Conservation (phyloP, 495 filamentous ascomycete species). For the Aspergillus wentii region DNA sequence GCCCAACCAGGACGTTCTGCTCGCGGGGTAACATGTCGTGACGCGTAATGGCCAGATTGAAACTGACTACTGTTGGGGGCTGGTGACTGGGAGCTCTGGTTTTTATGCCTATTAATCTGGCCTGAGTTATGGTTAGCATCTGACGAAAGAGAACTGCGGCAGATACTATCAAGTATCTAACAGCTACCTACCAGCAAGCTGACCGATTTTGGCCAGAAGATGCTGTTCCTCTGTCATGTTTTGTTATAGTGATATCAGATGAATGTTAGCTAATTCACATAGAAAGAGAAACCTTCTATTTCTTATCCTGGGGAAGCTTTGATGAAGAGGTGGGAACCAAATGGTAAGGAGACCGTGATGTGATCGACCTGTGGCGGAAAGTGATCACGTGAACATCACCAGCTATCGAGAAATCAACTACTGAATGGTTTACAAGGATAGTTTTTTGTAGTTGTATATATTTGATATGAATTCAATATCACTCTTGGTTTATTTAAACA, state of each 20-base stretch:
- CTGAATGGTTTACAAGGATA: too few relatives aligned
- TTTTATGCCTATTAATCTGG: conserved; percentile 81
- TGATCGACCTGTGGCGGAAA: conserved; percentile 3
- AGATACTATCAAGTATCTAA: conserved; percentile 6
- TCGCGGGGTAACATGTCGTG: conserved; percentile 38
- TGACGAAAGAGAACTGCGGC: too few relatives aligned
- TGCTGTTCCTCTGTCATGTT: conserved; percentile 71
- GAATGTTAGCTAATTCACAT: too few relatives aligned
- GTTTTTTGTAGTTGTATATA: background rate
- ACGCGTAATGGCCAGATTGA: conserved; percentile 24
- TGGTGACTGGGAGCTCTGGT: conserved; percentile 41
- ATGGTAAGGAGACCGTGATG: too few relatives aligned
- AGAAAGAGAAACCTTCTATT: too few relatives aligned
- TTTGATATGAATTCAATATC: background rate
- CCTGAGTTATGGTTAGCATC: conserved; percentile 44
- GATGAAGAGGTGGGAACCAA: background rate
- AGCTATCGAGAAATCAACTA: too few relatives aligned
- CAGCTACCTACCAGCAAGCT: conserved; percentile 60
- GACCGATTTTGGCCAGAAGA: conserved; percentile 68
- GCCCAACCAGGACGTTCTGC: conserved; percentile 38
- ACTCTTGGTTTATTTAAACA: conserved; percentile 2
- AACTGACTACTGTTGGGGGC: conserved; percentile 20
- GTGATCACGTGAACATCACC: conserved; percentile 1
- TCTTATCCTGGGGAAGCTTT: too few relatives aligned
- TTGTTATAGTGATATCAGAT: too few relatives aligned